A percentile compares a stretch with the other conserved stretches of the same genome.
Evolutionary conservation across 23 red algal genomes (phyloP).

Genomic region (Cyanidium caldarium): DNA sequence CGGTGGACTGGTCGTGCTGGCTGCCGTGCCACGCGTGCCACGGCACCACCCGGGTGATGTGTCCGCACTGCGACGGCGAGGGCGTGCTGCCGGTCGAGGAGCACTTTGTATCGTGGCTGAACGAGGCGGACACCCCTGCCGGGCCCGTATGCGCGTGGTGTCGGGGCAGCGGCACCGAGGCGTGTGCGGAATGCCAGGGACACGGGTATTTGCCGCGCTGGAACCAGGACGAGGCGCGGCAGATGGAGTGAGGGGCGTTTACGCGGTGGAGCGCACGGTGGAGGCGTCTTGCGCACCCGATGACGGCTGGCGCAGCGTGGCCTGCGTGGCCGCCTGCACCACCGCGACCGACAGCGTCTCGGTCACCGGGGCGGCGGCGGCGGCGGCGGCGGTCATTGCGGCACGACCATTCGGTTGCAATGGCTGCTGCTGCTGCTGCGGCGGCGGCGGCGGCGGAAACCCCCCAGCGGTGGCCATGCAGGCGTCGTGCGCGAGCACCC

Average conservation of each 20-base stretch:
- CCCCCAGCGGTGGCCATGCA: no score
- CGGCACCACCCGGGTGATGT: background rate
- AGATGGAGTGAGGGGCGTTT: no score
- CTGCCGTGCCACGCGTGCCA: background rate
- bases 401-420: no score
- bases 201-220: background rate
- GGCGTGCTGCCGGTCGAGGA: background rate
- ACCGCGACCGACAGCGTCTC: no score
- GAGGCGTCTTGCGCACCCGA: no score
- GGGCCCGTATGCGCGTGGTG: background rate
- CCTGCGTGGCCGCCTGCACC: no score
- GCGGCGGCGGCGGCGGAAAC: no score
- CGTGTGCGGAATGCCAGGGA: background rate
- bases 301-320: no score
- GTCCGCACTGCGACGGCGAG: conserved; percentile 3
- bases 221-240: conserved; percentile 2
- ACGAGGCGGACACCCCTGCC: background rate
- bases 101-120: background rate
- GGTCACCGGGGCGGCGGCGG: no score
- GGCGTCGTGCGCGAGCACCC: background rate
- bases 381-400: no score
- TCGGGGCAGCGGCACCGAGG: background rate
- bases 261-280: no score
- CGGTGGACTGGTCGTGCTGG: background rate
- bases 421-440: no score